phyloP scores from a whole-genome alignment of 768 basidiomycete species.

The Paxillus involutus region DNA sequence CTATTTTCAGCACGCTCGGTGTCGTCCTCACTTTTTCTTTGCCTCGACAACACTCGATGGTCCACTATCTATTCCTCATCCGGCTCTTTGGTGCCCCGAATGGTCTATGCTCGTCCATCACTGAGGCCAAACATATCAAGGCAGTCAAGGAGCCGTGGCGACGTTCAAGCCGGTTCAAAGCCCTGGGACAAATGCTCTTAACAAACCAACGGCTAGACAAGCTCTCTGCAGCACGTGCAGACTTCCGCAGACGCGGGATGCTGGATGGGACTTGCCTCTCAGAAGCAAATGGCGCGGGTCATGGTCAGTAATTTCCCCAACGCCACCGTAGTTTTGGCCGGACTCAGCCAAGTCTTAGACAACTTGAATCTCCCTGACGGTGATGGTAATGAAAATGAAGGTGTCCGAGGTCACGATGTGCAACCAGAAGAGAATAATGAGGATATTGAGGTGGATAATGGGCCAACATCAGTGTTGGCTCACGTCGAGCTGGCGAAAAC shows the following conservation, averaged over 20 bases:
- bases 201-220: constrained; percentile 28
- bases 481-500: background rate
- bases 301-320: too few relatives aligned
- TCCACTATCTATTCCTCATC: constrained; percentile 26
- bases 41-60: constrained; percentile 32
- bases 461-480: background rate
- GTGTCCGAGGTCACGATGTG: too few relatives aligned
- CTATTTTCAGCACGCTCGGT: too few relatives aligned
- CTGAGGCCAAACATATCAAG: constrained; percentile 34
- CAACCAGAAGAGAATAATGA: too few relatives aligned
- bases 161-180: constrained; percentile 19
- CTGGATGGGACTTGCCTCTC: constrained; percentile 2
- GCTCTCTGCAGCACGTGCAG: constrained; percentile 14
- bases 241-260: constrained; percentile 23
- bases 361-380: too few relatives aligned
- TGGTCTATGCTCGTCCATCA: constrained; percentile 36
- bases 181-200: constrained; percentile 31
- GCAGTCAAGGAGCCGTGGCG: constrained; percentile 36
- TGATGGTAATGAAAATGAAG: too few relatives aligned
- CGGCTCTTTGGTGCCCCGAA: constrained; percentile 30
- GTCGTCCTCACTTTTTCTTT: constrained; percentile 18
- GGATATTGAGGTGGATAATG: too few relatives aligned
- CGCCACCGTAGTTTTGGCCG: too few relatives aligned
- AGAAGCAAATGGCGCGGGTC: too few relatives aligned
- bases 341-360: too few relatives aligned